Evolutionary conservation across 164 flowering plant species (phyloP).

Genomic region (Umbellularia californica): DNA sequence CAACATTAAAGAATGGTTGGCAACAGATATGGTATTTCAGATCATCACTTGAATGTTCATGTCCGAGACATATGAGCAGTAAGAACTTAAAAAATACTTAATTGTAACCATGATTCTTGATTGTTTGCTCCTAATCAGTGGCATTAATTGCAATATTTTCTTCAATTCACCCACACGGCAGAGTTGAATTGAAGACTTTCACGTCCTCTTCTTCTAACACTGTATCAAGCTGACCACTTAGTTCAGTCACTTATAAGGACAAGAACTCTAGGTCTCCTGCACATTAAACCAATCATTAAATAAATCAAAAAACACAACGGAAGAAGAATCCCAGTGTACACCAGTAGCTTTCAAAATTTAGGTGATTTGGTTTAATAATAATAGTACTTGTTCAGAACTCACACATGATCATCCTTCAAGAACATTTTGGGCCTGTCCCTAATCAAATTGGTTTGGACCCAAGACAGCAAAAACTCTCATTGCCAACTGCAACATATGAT

Average conservation of each 20-base stretch:
- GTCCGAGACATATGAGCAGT: background rate
- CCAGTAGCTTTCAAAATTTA: background rate
- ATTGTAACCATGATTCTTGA: background rate
- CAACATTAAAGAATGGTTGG: background rate
- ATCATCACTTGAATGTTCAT: background rate
- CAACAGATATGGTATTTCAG: background rate
- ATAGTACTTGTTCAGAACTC: conserved; percentile 24
- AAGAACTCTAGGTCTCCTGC: conserved; percentile 93
- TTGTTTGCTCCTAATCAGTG: background rate
- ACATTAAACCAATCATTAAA: conserved; percentile 6
- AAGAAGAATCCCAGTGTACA: background rate
- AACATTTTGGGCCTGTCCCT: conserved; percentile 99
- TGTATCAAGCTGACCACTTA: conserved; percentile 83
- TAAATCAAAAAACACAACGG: background rate
- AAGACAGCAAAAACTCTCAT: conserved; percentile 75
- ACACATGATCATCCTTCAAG: conserved; percentile 93
- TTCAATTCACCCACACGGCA: conserved; percentile 73
- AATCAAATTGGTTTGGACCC: conserved; percentile 79
- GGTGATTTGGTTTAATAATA: background rate
- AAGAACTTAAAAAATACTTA: too few relatives aligned
- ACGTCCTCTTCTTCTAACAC: conserved; percentile 77
- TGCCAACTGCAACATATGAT: conserved; percentile 39
- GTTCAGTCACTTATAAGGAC: conserved; percentile 82
- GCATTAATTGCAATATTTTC: background rate
- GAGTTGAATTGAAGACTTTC: conserved; percentile 80